These are phyloP conservation scores for Mycena haematopus DNA, from an alignment of 768 basidiomycete genomes.

Conservation along the genomic window DNA sequence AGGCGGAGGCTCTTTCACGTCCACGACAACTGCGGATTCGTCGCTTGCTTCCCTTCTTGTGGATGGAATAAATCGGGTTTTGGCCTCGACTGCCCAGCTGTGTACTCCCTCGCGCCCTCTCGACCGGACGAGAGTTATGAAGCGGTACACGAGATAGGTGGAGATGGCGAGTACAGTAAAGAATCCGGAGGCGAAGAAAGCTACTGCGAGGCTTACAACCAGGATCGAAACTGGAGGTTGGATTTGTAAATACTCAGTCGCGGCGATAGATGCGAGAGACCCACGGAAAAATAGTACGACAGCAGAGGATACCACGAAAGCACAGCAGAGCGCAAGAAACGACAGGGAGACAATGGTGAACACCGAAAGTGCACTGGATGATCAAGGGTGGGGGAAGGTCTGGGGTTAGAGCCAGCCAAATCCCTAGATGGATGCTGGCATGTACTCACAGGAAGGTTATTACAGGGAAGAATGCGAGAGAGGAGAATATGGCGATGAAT, in stretches of 20 bases:
- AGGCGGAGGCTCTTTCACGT: constrained; percentile 19
- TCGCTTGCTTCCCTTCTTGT: constrained; percentile 27
- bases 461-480: constrained; percentile 43
- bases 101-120: constrained; percentile 39
- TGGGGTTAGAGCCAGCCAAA: too few relatives aligned
- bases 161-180: constrained; percentile 38
- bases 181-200: constrained; percentile 41
- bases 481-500: constrained; percentile 46
- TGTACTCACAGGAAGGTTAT: constrained; percentile 47
- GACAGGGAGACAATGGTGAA: constrained; percentile 40
- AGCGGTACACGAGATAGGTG: constrained; percentile 41
- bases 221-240: constrained; percentile 40
- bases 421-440: not conserved
- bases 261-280: constrained; percentile 9
- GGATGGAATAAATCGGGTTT: constrained; percentile 18
- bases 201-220: constrained; percentile 38
- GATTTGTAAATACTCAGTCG: not conserved
- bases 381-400: not conserved
- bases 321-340: constrained; percentile 43
- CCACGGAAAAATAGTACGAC: constrained; percentile 41
- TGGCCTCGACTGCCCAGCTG: constrained; percentile 36
- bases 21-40: constrained; percentile 25
- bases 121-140: constrained; percentile 42
- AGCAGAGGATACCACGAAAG: constrained; percentile 39
- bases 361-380: constrained; percentile 37